These are phyloP conservation scores for Leccinum pellstonianum DNA, from an alignment of 768 basidiomycete species.

Conservation along the genomic window DNA sequence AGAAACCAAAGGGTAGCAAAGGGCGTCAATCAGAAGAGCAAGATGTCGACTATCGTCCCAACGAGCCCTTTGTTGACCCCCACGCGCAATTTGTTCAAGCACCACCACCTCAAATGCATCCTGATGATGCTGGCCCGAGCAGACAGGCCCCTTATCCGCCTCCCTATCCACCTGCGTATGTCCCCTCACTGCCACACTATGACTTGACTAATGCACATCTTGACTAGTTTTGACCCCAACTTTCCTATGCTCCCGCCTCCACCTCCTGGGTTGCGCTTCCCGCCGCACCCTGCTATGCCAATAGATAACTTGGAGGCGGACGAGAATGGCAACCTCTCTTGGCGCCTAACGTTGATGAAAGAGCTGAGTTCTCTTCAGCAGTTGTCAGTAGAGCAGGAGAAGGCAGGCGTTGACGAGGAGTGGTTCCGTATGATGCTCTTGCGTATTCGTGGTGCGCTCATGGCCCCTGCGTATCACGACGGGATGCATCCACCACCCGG, in stretches of 20 bases:
- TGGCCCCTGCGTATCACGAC: constrained; percentile 45
- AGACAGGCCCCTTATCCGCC: constrained; percentile 60
- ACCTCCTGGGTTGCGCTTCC: constrained; percentile 58
- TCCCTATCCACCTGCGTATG: constrained; percentile 56
- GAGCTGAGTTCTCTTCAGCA: constrained; percentile 75
- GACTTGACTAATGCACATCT: constrained; percentile 10
- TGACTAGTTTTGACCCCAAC: constrained; percentile 66
- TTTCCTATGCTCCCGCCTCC: constrained; percentile 61
- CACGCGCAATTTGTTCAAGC: constrained; percentile 52
- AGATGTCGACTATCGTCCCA: constrained; percentile 64
- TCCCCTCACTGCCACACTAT: background rate
- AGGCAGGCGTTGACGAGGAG: constrained; percentile 74
- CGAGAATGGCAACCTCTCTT: constrained; percentile 77
- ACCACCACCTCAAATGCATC: constrained; percentile 50
- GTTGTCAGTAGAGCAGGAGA: constrained; percentile 79
- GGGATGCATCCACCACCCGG: constrained; percentile 39
- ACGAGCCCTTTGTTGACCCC: constrained; percentile 56
- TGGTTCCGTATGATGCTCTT: constrained; percentile 88
- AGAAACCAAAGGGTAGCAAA: constrained; percentile 65
- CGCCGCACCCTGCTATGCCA: constrained; percentile 53
- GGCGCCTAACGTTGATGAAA: constrained; percentile 78
- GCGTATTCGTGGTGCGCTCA: constrained; percentile 70
- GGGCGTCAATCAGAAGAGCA: constrained; percentile 52
- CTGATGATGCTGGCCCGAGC: constrained; percentile 61
- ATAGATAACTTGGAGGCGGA: constrained; percentile 74